Base-by-base conservation (phyloP, 257 asterid genomes). In the Knoxia roxburghii region DNA sequence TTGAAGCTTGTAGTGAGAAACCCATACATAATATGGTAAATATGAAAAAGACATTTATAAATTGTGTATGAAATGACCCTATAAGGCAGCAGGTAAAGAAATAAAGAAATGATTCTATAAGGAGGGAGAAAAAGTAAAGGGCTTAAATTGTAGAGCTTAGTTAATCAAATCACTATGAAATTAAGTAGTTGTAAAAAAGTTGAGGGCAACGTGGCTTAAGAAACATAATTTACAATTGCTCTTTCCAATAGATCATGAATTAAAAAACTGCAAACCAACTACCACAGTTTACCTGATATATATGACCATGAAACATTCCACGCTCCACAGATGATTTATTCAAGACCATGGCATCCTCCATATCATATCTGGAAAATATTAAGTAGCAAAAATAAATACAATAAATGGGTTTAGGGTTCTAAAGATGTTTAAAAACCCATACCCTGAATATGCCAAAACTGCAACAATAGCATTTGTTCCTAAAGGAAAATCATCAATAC, bases 401-500 rank as follows among this genome's bases (percentile, higher is more conserved):
- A 45, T 65, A 68, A 52, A 46, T 32, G 9, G 65, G 56, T 32
- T 29, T 72, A 46, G 17, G 11, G 41, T 32, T 14, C 20, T 49
- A 15, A 33, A 33, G 23, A 72, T 55, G 59, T 30, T 43, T 32
- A 49, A 35, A 26, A 62, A n/a, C 48, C 23, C 69, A 81, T 83
- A 93, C 99, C 99, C 99, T 17, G 99, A 88, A 87, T 94, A 94
- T 64, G 99, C 95, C 73, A 94, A 77, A 77, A 94, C 99, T 30
- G 99, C 99, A 61, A 94, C 99, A 65, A 94, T 90, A 60, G 97
- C 97, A 79, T 94, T 94, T 26, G 97, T 94, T 75, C 97, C 99
- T 43, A 94, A 78, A 6, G 97, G 99, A 67, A 68, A 80, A 68
- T 94, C 99, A 76, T 94, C 97, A 62, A 94, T 80, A 72, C 81